Evolutionary conservation across 257 asterid genomes (phyloP).

Genomic region (Marsdenia floribunda): DNA sequence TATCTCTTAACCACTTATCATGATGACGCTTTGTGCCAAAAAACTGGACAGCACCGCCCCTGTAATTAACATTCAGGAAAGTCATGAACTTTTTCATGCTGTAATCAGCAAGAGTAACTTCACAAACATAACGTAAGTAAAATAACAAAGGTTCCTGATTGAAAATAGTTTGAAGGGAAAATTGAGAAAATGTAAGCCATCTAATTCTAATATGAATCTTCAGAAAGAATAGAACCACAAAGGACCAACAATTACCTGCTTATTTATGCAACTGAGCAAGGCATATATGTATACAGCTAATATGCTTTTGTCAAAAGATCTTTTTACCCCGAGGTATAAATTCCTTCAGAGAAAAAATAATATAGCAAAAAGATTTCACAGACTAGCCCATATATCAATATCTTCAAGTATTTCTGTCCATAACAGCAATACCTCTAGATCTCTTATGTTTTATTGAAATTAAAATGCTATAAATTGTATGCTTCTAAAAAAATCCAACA

Average conservation of each 20-base stretch:
- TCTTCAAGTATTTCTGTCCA: neutral
- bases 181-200: neutral
- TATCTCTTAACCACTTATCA: constrained; percentile 74
- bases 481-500: neutral
- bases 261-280: too few species aligned
- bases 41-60: constrained; percentile 95
- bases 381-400: neutral
- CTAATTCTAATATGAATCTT: neutral
- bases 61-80: constrained; percentile 26
- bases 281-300: neutral
- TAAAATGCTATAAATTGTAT: neutral
- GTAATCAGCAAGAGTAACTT: neutral
- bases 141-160: neutral
- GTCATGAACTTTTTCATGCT: neutral
- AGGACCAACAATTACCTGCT: neutral
- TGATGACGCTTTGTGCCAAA: constrained; percentile 93
- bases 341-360: too few species aligned
- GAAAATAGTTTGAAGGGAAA: neutral
- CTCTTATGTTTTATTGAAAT: neutral
- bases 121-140: neutral
- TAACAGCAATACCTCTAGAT: neutral
- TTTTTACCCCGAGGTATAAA: neutral
- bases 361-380: too few species aligned
- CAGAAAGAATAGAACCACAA: neutral
- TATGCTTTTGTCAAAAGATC: neutral